A percentile compares a stretch with the other conserved stretches of the same genome.
These are phyloP conservation scores for Selaginella tamariscina DNA, from an alignment of 75 land plant species.

Conservation along the genomic window DNA sequence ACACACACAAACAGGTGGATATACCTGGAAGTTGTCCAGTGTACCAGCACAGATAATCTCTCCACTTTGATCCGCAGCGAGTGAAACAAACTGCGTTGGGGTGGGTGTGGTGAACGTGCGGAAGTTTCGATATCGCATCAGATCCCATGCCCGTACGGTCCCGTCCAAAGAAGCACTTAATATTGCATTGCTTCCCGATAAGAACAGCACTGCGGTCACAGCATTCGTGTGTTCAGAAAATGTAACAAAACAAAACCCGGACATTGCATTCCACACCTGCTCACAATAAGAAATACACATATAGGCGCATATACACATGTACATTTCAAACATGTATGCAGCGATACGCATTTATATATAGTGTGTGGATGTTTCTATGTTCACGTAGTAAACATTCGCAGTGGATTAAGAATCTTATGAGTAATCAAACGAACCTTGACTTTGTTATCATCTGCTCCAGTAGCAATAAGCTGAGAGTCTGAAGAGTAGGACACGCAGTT, in stretches of 20 bases:
- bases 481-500: constrained; percentile 87
- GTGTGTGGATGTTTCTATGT: too few species aligned
- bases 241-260: constrained; percentile 93
- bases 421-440: constrained; percentile 49
- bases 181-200: constrained; percentile 58
- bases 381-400: too few species aligned
- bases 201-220: constrained; percentile 82
- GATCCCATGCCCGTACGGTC: constrained; percentile 94
- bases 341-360: too few species aligned
- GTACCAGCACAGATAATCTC: constrained; percentile 95
- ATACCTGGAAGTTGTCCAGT: constrained; percentile 88
- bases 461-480: constrained; percentile 85
- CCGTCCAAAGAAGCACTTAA: constrained; percentile 94
- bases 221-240: constrained; percentile 94
- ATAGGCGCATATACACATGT: too few species aligned
- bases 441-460: constrained; percentile 97
- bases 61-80: constrained; percentile 80
- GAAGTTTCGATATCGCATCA: constrained; percentile 87
- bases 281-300: too few species aligned
- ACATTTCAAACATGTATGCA: too few species aligned
- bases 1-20: neutral
- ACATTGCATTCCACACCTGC: constrained; percentile 79
- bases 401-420: neutral
- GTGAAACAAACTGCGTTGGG: constrained; percentile 86
- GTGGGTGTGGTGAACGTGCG: constrained; percentile 82